Evolutionary conservation across 805 yeast genomes (phyloP), one percentile per base, ranked within the genome.

Genomic region (Candida alai): DNA sequence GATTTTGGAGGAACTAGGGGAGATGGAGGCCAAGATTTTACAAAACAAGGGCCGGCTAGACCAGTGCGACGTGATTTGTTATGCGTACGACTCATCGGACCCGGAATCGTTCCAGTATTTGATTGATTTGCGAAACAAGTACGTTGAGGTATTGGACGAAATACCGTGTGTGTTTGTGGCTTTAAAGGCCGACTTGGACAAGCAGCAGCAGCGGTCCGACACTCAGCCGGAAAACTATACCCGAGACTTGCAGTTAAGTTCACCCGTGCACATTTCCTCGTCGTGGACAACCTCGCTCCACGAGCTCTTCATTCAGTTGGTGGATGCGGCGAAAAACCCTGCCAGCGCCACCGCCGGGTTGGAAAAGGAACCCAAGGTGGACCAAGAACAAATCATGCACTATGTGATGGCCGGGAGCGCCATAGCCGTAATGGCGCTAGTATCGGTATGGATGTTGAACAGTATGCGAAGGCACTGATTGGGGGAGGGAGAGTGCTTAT

Each of bases 41-140:
- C 90, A 78, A 31, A 86, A 89, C 52, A 70, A 69, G 23, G 54
- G 63, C 11, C 70, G 87, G 33, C 56, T 90, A 7, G 85, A 83
- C 35, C 83, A 82, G 33, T 93, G 97, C 59, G 99, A 93, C 55
- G 95, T 88, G 3, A 54, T 93, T 1, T 93, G 97, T 56, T 72
- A 84, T 50, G 73, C 88, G 0, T 93, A 93, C 57, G 99, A 93
- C 54, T 87, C 97, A 0, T 81, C 96, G 0, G 97, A 93, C 52
- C 97, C 99, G 0, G 95, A 90, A 36, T 85, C 95, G 27, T 93
- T 93, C 56, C 84, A 88, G 35, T 78, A 84, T 52, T 61, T 89
- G 34, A 81, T 84, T 18, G 83, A 83, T 13, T 54, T 89, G n/a
- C 62, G 88, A 10, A 63, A 70, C 19, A 70, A 65, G 42, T 78